Base-by-base conservation (phyloP, 208 protist species). In the Leishmania aethiopica region DNA sequence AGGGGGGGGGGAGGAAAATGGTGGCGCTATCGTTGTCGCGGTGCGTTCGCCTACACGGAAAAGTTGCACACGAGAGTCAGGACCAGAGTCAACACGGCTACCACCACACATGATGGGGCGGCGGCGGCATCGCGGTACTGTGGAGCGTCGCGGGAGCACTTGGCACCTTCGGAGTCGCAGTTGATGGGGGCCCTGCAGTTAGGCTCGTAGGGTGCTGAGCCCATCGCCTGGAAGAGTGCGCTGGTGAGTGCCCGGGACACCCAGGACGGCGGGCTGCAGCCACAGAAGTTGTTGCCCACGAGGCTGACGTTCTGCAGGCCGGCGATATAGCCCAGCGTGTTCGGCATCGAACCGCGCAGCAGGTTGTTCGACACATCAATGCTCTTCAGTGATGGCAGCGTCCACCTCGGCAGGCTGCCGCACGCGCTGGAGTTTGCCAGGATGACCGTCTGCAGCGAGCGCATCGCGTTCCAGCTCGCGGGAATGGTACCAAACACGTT, bases 391-490 rank as follows among this genome's bases (percentile, higher is more conserved):
- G 64, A 51, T 15, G 8, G 6, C 51, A n/a, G 74, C 32, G 76
- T 81, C 80, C 80, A 87, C 75, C 73, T 71, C 59, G 84, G 84
- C 60, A 87, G 75, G 40, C 55, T 79, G 66, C 82, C 82, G 47
- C 82, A 85, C 28, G 77, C 77, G 42, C 72, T 72, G 59, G 57
- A 45, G 51, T 82, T 76, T 22, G 3, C 42, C 2, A 82, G 28
- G n/a, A 40, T n/a, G 60, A 85, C 22, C 32, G 42, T 55, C 45
- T 35, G 13, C 13, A 85, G 22, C 0, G 42, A 45, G 45, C n/a
- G 45, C 32, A 82, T 85, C n/a, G 69, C 57, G 40, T 64, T 81
- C 82, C 82, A 85, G 49, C 45, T 7, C 25, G 19, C 3, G 37
- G 82, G 82, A 67, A 85, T 66, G 66, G 76, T 77, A 59, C 82